Evolutionary conservation across 345 rosid species (phyloP).

Genomic region (Clarkia xantiana): DNA sequence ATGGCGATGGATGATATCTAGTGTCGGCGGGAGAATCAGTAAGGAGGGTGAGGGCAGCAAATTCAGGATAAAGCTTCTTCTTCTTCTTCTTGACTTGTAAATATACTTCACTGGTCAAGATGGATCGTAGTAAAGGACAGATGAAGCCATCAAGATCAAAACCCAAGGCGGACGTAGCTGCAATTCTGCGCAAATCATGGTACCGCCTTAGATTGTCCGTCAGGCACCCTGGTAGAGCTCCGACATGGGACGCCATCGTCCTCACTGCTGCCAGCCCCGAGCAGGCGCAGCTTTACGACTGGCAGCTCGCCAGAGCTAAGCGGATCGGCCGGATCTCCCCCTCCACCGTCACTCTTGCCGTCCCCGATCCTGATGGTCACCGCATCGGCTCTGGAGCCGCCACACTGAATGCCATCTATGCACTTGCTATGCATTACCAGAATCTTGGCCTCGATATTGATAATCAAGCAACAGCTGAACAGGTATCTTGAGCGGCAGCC

Average conservation of each 20-base stretch:
- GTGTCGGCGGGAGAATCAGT: too few species aligned
- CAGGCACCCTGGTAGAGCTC: slow-evolving; percentile 74
- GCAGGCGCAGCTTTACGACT: slow-evolving; percentile 76
- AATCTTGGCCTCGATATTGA: slow-evolving; percentile 12
- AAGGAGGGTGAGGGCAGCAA: too few species aligned
- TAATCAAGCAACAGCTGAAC: slow-evolving; percentile 2
- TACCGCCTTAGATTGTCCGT: slow-evolving; percentile 81
- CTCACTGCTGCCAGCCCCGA: slow-evolving; percentile 97
- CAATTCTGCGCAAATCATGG: slow-evolving; percentile 76
- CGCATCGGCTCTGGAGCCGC: slow-evolving; percentile 98
- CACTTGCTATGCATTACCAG: slow-evolving; percentile 47
- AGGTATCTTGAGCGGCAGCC: background rate
- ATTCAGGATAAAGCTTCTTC: too few species aligned
- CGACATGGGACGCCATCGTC: slow-evolving; percentile 93
- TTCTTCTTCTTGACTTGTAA: too few species aligned
- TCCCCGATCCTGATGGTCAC: slow-evolving; percentile 79
- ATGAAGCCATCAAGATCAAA: slow-evolving; percentile 17
- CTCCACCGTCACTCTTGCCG: slow-evolving; percentile 73
- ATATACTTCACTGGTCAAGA: background rate
- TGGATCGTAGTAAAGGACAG: background rate
- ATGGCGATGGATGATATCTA: too few species aligned
- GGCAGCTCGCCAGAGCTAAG: slow-evolving; percentile 84
- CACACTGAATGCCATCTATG: slow-evolving; percentile 72
- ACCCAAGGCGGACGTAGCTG: slow-evolving; percentile 43
- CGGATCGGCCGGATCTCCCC: slow-evolving; percentile 67